These are phyloP conservation scores for Leishmania mexicana DNA, from an alignment of 208 protist genomes.

Conservation along the genomic window DNA sequence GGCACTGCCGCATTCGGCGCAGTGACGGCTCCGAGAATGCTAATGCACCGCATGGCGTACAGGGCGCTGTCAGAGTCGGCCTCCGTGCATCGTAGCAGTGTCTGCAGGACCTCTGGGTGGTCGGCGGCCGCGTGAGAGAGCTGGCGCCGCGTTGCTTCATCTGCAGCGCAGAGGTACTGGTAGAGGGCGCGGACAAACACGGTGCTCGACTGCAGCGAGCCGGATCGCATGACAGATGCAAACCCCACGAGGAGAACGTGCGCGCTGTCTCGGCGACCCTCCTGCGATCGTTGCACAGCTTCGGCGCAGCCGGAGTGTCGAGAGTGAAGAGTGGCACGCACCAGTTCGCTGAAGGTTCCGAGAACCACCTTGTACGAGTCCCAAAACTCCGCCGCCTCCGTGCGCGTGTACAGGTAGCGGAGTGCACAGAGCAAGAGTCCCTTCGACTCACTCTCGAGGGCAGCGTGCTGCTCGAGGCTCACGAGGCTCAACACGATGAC, in stretches of 20 bases:
- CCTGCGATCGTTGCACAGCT: neutral
- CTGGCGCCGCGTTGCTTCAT: slow-evolving; percentile 35
- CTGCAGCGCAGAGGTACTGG: slow-evolving; percentile 55
- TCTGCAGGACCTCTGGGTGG: slow-evolving; percentile 55
- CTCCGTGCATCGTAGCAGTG: slow-evolving; percentile 62
- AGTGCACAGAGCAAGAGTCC: slow-evolving; percentile 40
- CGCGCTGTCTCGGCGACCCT: neutral
- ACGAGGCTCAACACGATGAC: slow-evolving; percentile 78
- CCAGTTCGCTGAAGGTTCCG: slow-evolving; percentile 48
- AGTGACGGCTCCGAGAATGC: slow-evolving; percentile 72
- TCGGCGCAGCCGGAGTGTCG: neutral
- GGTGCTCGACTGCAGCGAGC: slow-evolving; percentile 74
- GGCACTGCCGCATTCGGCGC: slow-evolving; percentile 9
- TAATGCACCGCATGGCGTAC: slow-evolving; percentile 69
- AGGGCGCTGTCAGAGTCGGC: slow-evolving; percentile 44
- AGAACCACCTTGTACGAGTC: slow-evolving; percentile 68
- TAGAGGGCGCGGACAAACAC: slow-evolving; percentile 79
- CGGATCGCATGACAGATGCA: slow-evolving; percentile 64
- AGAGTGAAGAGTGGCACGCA: slow-evolving; percentile 22
- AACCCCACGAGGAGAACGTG: slow-evolving; percentile 46
- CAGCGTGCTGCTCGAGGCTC: slow-evolving; percentile 53
- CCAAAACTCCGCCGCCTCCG: slow-evolving; percentile 53
- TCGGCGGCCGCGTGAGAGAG: slow-evolving; percentile 54
- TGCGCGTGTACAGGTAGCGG: slow-evolving; percentile 41
- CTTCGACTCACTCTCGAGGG: slow-evolving; percentile 26